Evolutionary conservation across 192 early-diverging fungal species (phyloP).

Genomic region (Chytriomyces sp.): DNA sequence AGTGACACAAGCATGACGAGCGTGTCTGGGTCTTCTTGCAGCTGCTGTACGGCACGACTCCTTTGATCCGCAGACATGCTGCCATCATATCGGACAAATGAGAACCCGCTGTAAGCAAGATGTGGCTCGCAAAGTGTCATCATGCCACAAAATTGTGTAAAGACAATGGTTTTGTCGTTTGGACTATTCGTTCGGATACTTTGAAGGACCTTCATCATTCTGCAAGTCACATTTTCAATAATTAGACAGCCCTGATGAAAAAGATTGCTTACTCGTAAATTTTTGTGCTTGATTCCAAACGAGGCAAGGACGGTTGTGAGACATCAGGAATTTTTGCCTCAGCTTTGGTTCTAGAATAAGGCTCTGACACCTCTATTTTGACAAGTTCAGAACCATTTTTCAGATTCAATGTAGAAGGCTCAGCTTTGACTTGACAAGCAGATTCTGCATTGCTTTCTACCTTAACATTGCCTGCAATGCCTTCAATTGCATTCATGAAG

Average conservation of each 20-base stretch:
- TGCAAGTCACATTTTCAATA: conserved; percentile 12
- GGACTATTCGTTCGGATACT: conserved; percentile 47
- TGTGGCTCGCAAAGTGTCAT: conserved; percentile 34
- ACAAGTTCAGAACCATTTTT: too few relatives aligned
- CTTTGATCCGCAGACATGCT: conserved; percentile 27
- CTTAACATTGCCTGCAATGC: too few relatives aligned
- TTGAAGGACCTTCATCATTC: conserved; percentile 50
- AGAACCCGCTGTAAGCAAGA: conserved; percentile 13
- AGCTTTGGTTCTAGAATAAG: too few relatives aligned
- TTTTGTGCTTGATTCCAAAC: conserved; percentile 23
- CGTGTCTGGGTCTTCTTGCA: conserved; percentile 25
- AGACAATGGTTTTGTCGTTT: conserved; percentile 38
- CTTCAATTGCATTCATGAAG: too few relatives aligned
- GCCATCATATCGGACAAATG: conserved; percentile 39
- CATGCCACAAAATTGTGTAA: conserved; percentile 38
- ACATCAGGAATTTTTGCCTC: conserved; percentile 5
- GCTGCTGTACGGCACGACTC: conserved; percentile 13
- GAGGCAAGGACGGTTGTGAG: background rate
- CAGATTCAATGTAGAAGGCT: background rate
- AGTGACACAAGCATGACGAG: conserved; percentile 39
- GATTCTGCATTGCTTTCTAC: too few relatives aligned
- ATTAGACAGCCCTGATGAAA: background rate
- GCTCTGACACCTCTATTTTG: too few relatives aligned
- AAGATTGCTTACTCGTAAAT: conserved; percentile 25
- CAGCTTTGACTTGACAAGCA: background rate